These are phyloP conservation scores for Pulveroboletus frians DNA, from an alignment of 768 basidiomycete genomes.

Conservation along the genomic window DNA sequence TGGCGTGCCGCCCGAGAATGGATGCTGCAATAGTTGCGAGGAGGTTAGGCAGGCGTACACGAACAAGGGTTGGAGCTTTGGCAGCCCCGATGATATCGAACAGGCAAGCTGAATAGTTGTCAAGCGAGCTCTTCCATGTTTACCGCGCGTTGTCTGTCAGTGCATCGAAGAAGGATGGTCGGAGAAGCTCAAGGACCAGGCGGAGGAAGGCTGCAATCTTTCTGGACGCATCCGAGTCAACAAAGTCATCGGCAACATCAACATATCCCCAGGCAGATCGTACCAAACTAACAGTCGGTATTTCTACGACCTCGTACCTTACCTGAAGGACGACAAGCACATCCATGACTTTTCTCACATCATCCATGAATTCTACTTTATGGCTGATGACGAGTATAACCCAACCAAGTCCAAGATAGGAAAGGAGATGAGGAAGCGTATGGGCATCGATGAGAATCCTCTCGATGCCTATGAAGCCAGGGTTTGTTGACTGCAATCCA, in stretches of 20 bases:
- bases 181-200: conserved; percentile 87
- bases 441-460: conserved; percentile 74
- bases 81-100: conserved; percentile 84
- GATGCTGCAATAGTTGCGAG: conserved; percentile 96
- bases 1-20: conserved; percentile 63
- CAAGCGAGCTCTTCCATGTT: neutral
- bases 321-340: conserved; percentile 81
- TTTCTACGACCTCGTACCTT: conserved; percentile 88
- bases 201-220: conserved; percentile 91
- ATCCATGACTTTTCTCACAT: conserved; percentile 92
- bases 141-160: conserved; percentile 37
- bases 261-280: conserved; percentile 91
- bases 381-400: conserved; percentile 78
- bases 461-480: conserved; percentile 61
- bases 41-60: conserved; percentile 88
- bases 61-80: conserved; percentile 92
- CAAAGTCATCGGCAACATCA: conserved; percentile 95
- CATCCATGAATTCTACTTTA: conserved; percentile 75
- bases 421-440: conserved; percentile 57
- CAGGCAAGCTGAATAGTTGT: conserved; percentile 54
- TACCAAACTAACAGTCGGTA: conserved; percentile 82
- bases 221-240: conserved; percentile 90
- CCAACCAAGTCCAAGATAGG: conserved; percentile 57
- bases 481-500: conserved; percentile 35
- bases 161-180: conserved; percentile 94